Base-by-base conservation (phyloP, 2,329 filamentous ascomycete species). In the Ustilaginoidea virens region DNA sequence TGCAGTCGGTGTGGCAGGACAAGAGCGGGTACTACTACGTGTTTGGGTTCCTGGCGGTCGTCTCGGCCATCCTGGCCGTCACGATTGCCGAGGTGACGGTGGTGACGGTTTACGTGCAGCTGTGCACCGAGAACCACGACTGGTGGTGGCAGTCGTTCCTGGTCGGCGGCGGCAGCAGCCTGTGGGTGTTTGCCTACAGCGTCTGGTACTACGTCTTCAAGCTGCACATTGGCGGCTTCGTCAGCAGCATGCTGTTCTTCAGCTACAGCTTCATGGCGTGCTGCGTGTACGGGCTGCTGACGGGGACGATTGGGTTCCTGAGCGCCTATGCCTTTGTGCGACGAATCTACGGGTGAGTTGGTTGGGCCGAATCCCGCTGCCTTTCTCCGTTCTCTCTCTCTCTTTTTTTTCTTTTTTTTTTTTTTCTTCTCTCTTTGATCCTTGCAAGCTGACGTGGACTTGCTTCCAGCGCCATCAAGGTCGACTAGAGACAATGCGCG, bases 121-220 rank as follows among this genome's bases (percentile, higher is more conserved):
- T 92, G 12, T 87, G 81, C 55, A 65, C 72, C 2, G 83, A 92
- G 65, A 85, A 92, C 51, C 78, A 90, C 53, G 69, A 82, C 49
- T 92, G 83, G 83, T 90, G 80, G 80, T 92, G 82, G 82, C 79
- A 81, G 49, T 82, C 78, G 29, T 90, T 92, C 57, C 55, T 81
- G 27, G 69, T 85, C 7, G 83, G 83, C 25, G 78, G 76, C 27
- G 72, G 75, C 40, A 82, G 75, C 40, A 70, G 78, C 5, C 51
- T 82, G 35, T 92, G 82, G 81, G 70, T 92, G 21, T 90, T 87
- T 47, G 49, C 70, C 21, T 92, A 90, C 56, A 81, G 79, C 49
- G 59, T 76, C 28, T 92, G 80, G 75, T 92, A 87, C 57, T 92
- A 82, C 53, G 66, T 74, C 41, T 73, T 72, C 39, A 82, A 80